Conservation (phyloP, 257 asterid genomes). For the Galeopsis tetrahit region DNA sequence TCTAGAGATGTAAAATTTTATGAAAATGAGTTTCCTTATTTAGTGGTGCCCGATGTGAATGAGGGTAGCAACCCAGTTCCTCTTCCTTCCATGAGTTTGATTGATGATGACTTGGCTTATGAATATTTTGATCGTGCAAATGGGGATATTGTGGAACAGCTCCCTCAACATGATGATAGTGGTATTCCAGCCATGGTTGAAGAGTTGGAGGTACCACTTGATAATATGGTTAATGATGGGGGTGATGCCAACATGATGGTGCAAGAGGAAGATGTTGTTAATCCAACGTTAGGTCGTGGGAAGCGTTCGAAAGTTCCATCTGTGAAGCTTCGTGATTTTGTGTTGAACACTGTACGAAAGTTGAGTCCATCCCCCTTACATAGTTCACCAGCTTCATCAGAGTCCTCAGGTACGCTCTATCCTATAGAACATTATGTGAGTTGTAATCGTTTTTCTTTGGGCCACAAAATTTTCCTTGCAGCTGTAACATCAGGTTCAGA, state of each 20-base stretch:
- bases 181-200: neutral
- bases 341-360: neutral
- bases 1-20: neutral
- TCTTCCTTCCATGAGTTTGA: neutral
- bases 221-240: neutral
- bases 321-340: neutral
- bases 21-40: neutral
- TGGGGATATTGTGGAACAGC: neutral
- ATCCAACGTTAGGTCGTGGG: neutral
- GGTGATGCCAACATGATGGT: neutral
- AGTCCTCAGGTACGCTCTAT: slow-evolving; percentile 27
- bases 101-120: neutral
- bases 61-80: neutral
- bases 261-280: neutral
- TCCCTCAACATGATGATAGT: neutral
- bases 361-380: neutral
- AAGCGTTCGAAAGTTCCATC: neutral
- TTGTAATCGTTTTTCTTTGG: slow-evolving; percentile 3
- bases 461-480: slow-evolving; percentile 17
- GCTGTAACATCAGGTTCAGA: neutral
- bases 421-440: slow-evolving; percentile 25
- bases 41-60: neutral
- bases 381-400: neutral
- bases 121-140: neutral
- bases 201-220: neutral